These are phyloP conservation scores for Pythium rhizo-oryzae DNA, from an alignment of 352 stramenopile species.

Conservation along the genomic window DNA sequence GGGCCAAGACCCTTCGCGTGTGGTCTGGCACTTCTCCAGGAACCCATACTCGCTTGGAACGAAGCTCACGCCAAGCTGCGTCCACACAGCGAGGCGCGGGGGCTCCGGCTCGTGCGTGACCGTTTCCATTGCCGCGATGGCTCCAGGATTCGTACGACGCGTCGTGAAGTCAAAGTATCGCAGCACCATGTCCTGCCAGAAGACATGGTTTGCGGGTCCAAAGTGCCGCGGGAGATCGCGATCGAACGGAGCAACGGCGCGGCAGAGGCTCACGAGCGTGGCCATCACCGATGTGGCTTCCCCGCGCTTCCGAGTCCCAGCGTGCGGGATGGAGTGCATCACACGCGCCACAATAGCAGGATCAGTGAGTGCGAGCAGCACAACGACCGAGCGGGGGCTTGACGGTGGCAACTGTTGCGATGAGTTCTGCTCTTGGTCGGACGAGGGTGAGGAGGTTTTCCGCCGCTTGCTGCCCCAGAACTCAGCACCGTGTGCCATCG, in stretches of 20 bases:
- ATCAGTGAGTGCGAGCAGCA: slow-evolving; percentile 12
- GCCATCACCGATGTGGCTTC: not conserved
- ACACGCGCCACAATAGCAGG: not conserved
- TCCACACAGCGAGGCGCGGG: not conserved
- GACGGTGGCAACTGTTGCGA: not conserved
- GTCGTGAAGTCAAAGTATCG: slow-evolving; percentile 21
- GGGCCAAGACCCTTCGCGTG: not conserved
- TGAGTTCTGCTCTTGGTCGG: not conserved
- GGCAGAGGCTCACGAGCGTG: slow-evolving; percentile 11
- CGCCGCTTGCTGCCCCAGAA: slow-evolving; percentile 4
- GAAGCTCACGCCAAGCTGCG: slow-evolving; percentile 7
- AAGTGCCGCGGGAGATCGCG: slow-evolving; percentile 1
- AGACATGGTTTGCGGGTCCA: slow-evolving; percentile 6
- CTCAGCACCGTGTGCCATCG: not conserved
- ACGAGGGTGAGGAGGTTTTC: not conserved
- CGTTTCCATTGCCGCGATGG: not conserved
- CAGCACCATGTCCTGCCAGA: slow-evolving; percentile 17
- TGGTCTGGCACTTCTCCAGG: slow-evolving; percentile 1
- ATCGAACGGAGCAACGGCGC: slow-evolving; percentile 7
- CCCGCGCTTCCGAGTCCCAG: not conserved
- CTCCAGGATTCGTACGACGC: not conserved
- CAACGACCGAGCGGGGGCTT: not conserved
- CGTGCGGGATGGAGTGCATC: slow-evolving; percentile 5
- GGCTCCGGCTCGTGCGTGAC: not conserved
- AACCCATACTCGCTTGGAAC: slow-evolving; percentile 16